phyloP scores from a whole-genome alignment of 208 protist genomes.

The Blechomonas ayalai region DNA sequence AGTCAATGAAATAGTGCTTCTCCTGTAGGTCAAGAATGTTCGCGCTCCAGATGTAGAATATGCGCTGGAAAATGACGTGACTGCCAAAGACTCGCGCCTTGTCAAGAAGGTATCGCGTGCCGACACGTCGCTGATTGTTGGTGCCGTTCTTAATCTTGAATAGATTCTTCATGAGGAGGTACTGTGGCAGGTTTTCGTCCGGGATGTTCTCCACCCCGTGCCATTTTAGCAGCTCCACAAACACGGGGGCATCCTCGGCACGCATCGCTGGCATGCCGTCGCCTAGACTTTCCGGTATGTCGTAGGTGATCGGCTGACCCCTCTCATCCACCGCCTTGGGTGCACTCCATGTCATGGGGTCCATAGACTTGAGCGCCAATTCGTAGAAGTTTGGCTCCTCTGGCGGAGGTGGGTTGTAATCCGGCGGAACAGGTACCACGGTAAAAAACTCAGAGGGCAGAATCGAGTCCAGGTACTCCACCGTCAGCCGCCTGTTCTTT shows the following conservation, averaged over 20 bases:
- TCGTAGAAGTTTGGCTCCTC: constrained; percentile 90
- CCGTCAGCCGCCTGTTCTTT: constrained; percentile 82
- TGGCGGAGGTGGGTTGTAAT: constrained; percentile 71
- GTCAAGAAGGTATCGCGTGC: constrained; percentile 96
- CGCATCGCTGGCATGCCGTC: constrained; percentile 93
- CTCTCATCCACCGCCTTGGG: neutral
- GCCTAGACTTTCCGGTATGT: constrained; percentile 82
- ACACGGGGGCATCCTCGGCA: constrained; percentile 96
- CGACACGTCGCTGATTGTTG: constrained; percentile 93
- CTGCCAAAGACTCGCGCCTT: constrained; percentile 97
- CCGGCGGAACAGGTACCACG: constrained; percentile 52
- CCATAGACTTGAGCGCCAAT: constrained; percentile 52
- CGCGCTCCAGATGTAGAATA: constrained; percentile 97
- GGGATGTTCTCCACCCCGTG: constrained; percentile 80
- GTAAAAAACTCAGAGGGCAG: constrained; percentile 74
- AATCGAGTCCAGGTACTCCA: constrained; percentile 63
- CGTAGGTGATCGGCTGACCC: constrained; percentile 32
- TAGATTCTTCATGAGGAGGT: constrained; percentile 96
- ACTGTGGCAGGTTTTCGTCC: constrained; percentile 90
- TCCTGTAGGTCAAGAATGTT: constrained; percentile 97
- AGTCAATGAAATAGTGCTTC: constrained; percentile 98
- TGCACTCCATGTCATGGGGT: constrained; percentile 21
- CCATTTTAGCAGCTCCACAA: constrained; percentile 93
- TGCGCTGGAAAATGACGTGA: constrained; percentile 96
- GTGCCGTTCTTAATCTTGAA: constrained; percentile 99